Conservation (phyloP, 495 filamentous ascomycete genomes). For the Wilcoxina mikolae region DNA sequence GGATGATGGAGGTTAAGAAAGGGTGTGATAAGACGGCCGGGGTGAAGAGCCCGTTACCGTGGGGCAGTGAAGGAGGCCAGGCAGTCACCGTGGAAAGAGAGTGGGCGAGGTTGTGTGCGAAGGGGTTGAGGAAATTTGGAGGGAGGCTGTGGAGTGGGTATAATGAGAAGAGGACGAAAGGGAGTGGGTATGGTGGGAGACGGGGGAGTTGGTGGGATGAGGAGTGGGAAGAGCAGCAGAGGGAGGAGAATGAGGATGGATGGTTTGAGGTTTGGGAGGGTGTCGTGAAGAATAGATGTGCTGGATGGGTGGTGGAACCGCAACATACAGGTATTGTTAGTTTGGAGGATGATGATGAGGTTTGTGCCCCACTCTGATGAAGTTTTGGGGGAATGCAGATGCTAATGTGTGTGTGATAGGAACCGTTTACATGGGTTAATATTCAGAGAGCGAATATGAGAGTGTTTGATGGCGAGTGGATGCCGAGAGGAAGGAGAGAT, state of each 20-base stretch:
- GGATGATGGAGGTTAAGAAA: neutral
- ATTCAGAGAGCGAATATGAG: neutral
- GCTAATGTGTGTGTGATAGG: neutral
- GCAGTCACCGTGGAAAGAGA: neutral
- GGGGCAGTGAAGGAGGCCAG: neutral
- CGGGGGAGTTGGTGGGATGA: neutral
- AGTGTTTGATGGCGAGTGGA: slow-evolving; percentile 1
- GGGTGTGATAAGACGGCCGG: neutral
- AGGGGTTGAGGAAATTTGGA: neutral
- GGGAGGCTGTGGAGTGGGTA: neutral
- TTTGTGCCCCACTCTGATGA: neutral
- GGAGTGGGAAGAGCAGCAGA: neutral
- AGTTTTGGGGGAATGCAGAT: neutral
- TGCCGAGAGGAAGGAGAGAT: neutral
- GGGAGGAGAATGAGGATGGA: neutral
- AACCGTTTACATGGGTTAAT: slow-evolving; percentile 1
- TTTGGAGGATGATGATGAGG: slow-evolving; percentile 7
- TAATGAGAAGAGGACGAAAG: neutral
- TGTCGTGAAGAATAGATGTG: neutral
- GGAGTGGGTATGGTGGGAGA: neutral
- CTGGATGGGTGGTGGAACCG: slow-evolving; percentile 5
- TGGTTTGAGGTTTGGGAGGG: slow-evolving; percentile 8
- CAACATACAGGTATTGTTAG: neutral
- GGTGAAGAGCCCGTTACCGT: neutral
- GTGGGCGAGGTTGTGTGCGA: neutral